phyloP scores from a whole-genome alignment of 2,329 filamentous ascomycete species.

The Calonectria hawksworthii region DNA sequence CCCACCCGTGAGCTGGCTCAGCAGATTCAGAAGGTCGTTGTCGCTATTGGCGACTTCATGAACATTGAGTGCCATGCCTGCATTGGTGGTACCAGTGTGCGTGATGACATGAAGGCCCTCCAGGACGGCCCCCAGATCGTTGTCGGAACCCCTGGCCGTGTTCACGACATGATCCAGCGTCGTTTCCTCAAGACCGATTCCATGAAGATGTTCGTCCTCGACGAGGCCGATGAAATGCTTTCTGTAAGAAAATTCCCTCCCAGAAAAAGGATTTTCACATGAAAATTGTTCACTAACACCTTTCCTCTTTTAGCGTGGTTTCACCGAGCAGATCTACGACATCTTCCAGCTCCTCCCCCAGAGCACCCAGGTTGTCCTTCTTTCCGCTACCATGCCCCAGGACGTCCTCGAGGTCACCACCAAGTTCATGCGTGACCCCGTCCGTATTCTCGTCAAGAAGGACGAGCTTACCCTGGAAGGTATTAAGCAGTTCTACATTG shows the following conservation, averaged over 20 bases:
- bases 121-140: slow-evolving; percentile 97
- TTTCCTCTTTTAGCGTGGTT: slow-evolving; percentile 78
- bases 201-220: slow-evolving; percentile 99
- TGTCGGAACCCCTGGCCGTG: slow-evolving; percentile 97
- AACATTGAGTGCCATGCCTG: slow-evolving; percentile 99
- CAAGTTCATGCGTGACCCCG: slow-evolving; percentile 99
- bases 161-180: slow-evolving; percentile 99
- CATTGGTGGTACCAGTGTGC: slow-evolving; percentile 97
- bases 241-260: slow-evolving; percentile 69
- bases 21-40: slow-evolving; percentile 99
- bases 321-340: slow-evolving; percentile 99
- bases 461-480: slow-evolving; percentile 99
- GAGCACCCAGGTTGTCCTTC: slow-evolving; percentile 97
- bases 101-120: slow-evolving; percentile 98
- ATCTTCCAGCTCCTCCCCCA: slow-evolving; percentile 99
- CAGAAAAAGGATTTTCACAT: neutral
- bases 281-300: slow-evolving; percentile 51
- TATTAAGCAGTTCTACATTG: slow-evolving; percentile 99
- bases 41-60: slow-evolving; percentile 99
- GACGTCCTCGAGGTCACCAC: slow-evolving; percentile 99
- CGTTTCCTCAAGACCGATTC: slow-evolving; percentile 95
- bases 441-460: slow-evolving; percentile 99
- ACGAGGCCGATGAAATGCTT: slow-evolving; percentile 99
- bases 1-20: slow-evolving; percentile 98
- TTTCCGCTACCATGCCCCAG: slow-evolving; percentile 98